A percentile compares a stretch with the other conserved stretches of the same genome.
phyloP scores from a whole-genome alignment of 257 asterid species.

The Solanum paucissectum region DNA sequence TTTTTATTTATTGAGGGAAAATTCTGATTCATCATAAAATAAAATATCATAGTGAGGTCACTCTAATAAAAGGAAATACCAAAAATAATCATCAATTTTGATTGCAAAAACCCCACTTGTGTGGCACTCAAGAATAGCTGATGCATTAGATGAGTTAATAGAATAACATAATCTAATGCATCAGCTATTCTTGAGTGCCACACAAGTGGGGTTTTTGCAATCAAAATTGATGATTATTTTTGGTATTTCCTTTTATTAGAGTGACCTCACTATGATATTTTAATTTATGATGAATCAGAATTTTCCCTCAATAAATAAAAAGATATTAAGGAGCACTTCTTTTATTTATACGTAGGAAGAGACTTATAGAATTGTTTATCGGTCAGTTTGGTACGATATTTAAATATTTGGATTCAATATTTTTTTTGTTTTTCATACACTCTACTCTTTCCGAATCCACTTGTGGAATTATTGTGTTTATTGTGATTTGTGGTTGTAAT shows the following conservation, averaged over 20 bases:
- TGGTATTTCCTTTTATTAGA: neutral
- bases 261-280: neutral
- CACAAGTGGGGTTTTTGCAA: slow-evolving; percentile 6
- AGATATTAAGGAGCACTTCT: too few species aligned
- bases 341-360: too few species aligned
- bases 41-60: neutral
- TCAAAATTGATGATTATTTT: slow-evolving; percentile 2
- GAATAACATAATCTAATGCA: neutral
- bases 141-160: neutral
- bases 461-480: neutral
- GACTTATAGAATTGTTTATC: neutral
- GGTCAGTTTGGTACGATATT: neutral
- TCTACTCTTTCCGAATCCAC: neutral
- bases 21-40: neutral
- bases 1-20: neutral
- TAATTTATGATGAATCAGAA: neutral
- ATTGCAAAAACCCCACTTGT: slow-evolving; percentile 6
- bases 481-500: neutral
- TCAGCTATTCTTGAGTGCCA: neutral
- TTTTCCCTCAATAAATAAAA: neutral
- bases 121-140: neutral
- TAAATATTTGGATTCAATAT: neutral
- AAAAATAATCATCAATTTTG: slow-evolving; percentile 1
- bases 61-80: neutral
- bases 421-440: too few species aligned